These are phyloP conservation scores for Colletotrichum trifolii DNA, from an alignment of 2,329 filamentous ascomycete species.

Conservation along the genomic window DNA sequence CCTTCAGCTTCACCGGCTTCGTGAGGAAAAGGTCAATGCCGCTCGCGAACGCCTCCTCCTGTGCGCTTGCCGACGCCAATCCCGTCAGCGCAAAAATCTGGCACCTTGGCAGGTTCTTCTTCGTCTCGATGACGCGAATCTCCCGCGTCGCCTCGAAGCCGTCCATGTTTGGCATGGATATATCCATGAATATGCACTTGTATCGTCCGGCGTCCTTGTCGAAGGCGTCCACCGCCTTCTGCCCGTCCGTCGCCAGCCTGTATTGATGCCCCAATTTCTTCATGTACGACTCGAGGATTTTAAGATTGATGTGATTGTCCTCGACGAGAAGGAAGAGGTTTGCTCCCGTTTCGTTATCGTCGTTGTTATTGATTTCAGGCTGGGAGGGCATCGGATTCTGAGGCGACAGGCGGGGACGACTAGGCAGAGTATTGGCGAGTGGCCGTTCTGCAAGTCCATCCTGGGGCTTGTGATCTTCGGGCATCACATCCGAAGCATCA, in stretches of 20 bases:
- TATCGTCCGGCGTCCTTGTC: conserved; percentile 39
- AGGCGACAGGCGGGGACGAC: too few relatives aligned
- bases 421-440: too few relatives aligned
- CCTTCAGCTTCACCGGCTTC: conserved; percentile 61
- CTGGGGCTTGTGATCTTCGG: not conserved
- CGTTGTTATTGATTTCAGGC: not conserved
- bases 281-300: conserved; percentile 48
- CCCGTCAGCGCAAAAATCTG: conserved; percentile 65
- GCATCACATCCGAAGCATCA: not conserved
- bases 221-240: conserved; percentile 47
- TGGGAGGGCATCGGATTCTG: not conserved
- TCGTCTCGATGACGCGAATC: conserved; percentile 62
- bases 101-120: conserved; percentile 52
- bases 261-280: conserved; percentile 46
- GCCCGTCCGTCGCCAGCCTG: conserved; percentile 47
- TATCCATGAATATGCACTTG: conserved; percentile 56
- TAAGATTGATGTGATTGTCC: conserved; percentile 54
- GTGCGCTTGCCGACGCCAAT: conserved; percentile 58
- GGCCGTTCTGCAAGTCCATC: not conserved
- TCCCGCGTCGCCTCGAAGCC: conserved; percentile 60
- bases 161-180: conserved; percentile 69
- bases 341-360: not conserved
- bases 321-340: conserved; percentile 50
- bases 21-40: conserved; percentile 66
- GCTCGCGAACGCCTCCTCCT: conserved; percentile 63